Conservation (phyloP, 1,139 yeast genomes). For the Tardiomyces blankii region DNA sequence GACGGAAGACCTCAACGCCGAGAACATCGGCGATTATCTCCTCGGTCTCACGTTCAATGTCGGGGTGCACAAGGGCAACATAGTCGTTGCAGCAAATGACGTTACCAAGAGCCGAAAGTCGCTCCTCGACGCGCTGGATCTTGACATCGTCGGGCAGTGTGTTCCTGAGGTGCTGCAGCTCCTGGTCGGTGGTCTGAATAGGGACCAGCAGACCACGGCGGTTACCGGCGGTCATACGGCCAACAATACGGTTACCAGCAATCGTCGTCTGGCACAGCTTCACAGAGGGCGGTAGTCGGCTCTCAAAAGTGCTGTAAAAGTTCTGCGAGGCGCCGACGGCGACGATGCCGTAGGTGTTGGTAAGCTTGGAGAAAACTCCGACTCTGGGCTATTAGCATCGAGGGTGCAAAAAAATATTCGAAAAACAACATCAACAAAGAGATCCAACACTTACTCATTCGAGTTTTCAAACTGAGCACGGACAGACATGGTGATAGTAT, state of each 20-base stretch:
- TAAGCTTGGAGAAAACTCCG: slow-evolving; percentile 93
- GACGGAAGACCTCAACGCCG: slow-evolving; percentile 98
- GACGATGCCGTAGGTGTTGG: slow-evolving; percentile 92
- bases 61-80: slow-evolving; percentile 98
- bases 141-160: slow-evolving; percentile 93
- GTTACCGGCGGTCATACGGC: slow-evolving; percentile 98
- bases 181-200: slow-evolving; percentile 98
- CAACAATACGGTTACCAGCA: slow-evolving; percentile 96
- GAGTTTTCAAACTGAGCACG: slow-evolving; percentile 75
- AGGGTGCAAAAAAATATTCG: neutral
- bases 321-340: slow-evolving; percentile 98
- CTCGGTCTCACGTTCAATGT: slow-evolving; percentile 97
- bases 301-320: slow-evolving; percentile 83
- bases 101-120: slow-evolving; percentile 92
- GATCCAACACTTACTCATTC: slow-evolving; percentile 47
- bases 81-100: slow-evolving; percentile 98
- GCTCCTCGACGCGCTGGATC: slow-evolving; percentile 96
- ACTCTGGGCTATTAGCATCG: slow-evolving; percentile 28
- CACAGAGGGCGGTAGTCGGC: slow-evolving; percentile 90
- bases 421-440: slow-evolving; percentile 1
- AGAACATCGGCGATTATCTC: slow-evolving; percentile 97
- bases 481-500: slow-evolving; percentile 10
- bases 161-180: slow-evolving; percentile 93
- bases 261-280: slow-evolving; percentile 97
- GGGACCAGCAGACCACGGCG: slow-evolving; percentile 96